phyloP scores from a whole-genome alignment of 1,139 yeast species.

The Saccharomyces pastorianus region DNA sequence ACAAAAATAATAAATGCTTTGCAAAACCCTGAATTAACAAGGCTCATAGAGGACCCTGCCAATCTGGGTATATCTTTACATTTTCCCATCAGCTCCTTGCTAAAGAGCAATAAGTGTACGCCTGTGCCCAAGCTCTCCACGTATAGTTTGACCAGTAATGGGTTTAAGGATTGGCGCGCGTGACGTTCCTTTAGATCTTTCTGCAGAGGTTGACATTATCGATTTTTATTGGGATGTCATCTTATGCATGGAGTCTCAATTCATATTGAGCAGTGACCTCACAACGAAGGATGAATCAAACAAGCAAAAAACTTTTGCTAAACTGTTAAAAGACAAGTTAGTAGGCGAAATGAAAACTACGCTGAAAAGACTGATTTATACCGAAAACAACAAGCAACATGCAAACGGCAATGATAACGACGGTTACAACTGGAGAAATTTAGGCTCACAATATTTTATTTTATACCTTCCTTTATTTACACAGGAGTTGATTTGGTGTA shows the following conservation, averaged over 20 bases:
- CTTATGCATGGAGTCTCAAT: constrained; percentile 24
- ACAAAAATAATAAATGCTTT: background rate
- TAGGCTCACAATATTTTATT: constrained; percentile 20
- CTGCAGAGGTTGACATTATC: constrained; percentile 8
- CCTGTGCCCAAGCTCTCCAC: constrained; percentile 6
- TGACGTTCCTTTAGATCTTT: constrained; percentile 20
- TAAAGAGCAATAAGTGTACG: constrained; percentile 11
- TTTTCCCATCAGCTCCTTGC: constrained; percentile 17
- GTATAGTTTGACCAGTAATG: constrained; percentile 14
- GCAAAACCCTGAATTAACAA: constrained; percentile 8
- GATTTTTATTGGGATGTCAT: constrained; percentile 31
- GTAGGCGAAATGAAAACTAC: constrained; percentile 12
- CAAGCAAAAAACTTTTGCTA: constrained; percentile 4
- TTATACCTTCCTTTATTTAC: constrained; percentile 22
- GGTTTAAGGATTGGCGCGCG: constrained; percentile 29
- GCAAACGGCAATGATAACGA: background rate
- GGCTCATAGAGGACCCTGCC: constrained; percentile 8
- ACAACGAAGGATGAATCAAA: background rate
- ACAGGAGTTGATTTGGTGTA: constrained; percentile 21
- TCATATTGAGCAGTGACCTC: constrained; percentile 12
- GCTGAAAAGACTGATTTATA: constrained; percentile 6
- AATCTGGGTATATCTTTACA: constrained; percentile 15
- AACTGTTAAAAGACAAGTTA: constrained; percentile 15
- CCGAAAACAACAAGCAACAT: background rate
- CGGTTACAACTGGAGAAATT: constrained; percentile 16